Evolutionary conservation across 2,329 filamentous ascomycete species (phyloP).

Genomic region (Hymenoscyphus salicellus): DNA sequence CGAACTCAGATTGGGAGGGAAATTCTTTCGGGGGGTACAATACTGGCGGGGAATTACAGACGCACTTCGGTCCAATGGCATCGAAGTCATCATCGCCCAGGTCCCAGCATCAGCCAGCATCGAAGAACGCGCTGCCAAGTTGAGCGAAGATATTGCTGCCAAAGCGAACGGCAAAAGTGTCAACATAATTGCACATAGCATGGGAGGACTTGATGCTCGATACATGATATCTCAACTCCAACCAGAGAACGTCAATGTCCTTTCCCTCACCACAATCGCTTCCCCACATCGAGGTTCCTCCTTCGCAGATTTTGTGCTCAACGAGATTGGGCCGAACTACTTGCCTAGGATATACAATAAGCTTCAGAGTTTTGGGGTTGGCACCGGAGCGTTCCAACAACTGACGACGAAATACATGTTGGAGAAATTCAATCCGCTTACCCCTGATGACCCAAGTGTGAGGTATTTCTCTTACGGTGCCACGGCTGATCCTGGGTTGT

Average conservation of each 20-base stretch:
- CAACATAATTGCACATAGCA: conserved; percentile 71
- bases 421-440: conserved; percentile 56
- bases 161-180: conserved; percentile 55
- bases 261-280: conserved; percentile 39
- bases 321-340: conserved; percentile 45
- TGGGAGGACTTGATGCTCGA: conserved; percentile 63
- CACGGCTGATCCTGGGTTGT: conserved; percentile 54
- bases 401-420: conserved; percentile 58
- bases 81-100: conserved; percentile 56
- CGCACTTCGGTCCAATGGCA: conserved; percentile 51
- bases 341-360: conserved; percentile 55
- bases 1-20: conserved; percentile 50
- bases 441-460: conserved; percentile 51
- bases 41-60: conserved; percentile 66
- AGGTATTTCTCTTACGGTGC: conserved; percentile 64
- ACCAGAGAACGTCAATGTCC: conserved; percentile 45
- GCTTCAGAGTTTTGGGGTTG: conserved; percentile 50
- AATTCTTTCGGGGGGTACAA: conserved; percentile 52
- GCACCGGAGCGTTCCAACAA: conserved; percentile 60
- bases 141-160: conserved; percentile 53
- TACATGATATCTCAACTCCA: conserved; percentile 61
- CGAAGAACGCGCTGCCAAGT: conserved; percentile 55
- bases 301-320: conserved; percentile 54
- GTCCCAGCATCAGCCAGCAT: conserved; percentile 62
- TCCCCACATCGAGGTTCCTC: conserved; percentile 41